Conservation (phyloP, 225 moss, liverwort and hornwort species). For the Marchantia polymorpha region DNA sequence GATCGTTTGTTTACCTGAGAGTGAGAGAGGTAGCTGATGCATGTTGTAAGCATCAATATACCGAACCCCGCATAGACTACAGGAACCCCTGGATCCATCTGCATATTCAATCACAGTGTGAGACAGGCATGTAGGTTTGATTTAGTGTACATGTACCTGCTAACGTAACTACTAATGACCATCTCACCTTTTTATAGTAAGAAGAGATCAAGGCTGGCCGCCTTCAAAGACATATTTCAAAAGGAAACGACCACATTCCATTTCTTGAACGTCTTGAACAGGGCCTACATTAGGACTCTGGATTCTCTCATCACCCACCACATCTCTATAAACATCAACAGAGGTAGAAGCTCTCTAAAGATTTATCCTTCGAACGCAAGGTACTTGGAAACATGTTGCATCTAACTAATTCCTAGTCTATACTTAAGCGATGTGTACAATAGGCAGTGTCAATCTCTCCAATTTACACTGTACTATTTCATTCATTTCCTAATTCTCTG, state of each 20-base stretch:
- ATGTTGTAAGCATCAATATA: slow-evolving; percentile 82
- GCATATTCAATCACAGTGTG: slow-evolving; percentile 7
- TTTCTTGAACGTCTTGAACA: too few relatives aligned
- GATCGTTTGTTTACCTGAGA: slow-evolving; percentile 54
- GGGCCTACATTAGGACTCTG: too few relatives aligned
- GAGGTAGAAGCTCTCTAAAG: too few relatives aligned
- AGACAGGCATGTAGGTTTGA: not conserved
- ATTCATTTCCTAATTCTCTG: too few relatives aligned
- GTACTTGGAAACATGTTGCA: too few relatives aligned
- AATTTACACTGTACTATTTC: too few relatives aligned
- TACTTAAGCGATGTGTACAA: not conserved
- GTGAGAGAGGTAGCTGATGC: slow-evolving; percentile 91
- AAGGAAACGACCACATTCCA: too few relatives aligned
- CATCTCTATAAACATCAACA: too few relatives aligned
- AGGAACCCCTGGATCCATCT: slow-evolving; percentile 90
- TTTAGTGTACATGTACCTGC: not conserved
- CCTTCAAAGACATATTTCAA: not conserved
- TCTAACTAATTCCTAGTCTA: too few relatives aligned
- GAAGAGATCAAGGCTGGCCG: not conserved
- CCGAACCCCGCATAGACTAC: slow-evolving; percentile 88
- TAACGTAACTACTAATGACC: not conserved
- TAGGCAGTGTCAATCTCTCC: too few relatives aligned
- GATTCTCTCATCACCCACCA: too few relatives aligned
- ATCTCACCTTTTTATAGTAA: not conserved
- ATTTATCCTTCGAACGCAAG: too few relatives aligned